phyloP scores from a whole-genome alignment of 164 flowering plant species.

The Echeveria elegans region DNA sequence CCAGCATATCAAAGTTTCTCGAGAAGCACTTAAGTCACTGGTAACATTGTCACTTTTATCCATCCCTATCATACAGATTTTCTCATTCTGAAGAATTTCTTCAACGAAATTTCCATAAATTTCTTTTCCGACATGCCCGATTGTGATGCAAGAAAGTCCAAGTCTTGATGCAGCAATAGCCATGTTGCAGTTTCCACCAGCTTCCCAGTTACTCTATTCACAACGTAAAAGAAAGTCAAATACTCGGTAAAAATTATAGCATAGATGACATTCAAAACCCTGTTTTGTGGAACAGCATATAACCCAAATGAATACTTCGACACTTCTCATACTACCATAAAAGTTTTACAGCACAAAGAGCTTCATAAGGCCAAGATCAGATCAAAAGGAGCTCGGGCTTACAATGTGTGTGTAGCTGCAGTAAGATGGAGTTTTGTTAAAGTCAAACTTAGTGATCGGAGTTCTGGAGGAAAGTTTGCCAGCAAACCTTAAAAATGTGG shows the following conservation, averaged over 20 bases:
- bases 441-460: neutral
- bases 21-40: slow-evolving; percentile 22
- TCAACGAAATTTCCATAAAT: slow-evolving; percentile 74
- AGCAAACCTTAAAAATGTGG: neutral
- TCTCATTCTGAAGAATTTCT: slow-evolving; percentile 80
- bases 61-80: slow-evolving; percentile 65
- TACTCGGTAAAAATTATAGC: no score
- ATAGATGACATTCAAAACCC: neutral
- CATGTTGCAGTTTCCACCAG: slow-evolving; percentile 96
- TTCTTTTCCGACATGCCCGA: slow-evolving; percentile 92
- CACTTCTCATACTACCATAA: no score
- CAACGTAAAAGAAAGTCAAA: no score
- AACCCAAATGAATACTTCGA: neutral
- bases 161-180: slow-evolving; percentile 93
- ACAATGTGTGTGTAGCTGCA: no score
- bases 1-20: slow-evolving; percentile 91
- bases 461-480: neutral
- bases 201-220: slow-evolving; percentile 84
- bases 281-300: neutral
- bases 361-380: no score
- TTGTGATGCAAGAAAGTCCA: slow-evolving; percentile 57
- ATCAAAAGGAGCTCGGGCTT: no score
- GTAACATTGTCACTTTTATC: slow-evolving; percentile 32
- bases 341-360: no score
- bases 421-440: neutral